Evolutionary conservation across 2,329 filamentous ascomycete species (phyloP), one percentile per base, ranked within the genome.

Genomic region (Madurella mycetomatis): DNA sequence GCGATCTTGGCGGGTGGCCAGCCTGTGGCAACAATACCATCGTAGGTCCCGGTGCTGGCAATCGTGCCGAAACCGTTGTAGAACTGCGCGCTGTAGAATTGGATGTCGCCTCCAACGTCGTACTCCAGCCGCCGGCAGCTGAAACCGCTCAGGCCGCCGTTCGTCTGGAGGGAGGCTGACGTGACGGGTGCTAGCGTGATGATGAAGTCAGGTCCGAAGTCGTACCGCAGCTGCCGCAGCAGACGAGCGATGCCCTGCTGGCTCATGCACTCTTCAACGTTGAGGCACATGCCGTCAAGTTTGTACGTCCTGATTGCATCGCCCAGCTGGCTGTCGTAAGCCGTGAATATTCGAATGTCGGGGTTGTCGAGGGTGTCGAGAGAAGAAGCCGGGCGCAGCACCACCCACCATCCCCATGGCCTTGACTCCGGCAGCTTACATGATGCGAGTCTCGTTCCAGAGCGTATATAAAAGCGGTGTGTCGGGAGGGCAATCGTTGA

Each of bases 11-110:
- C 73, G 0, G 89, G 78, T 2, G 81, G 75, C 85, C 88, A 96
- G 9, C 90, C 90, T 43, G 78, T 75, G 13, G 75, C 73, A 9
- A 83, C 61, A 49, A 83, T 76, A 47, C 69, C 61, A 52, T 81
- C 75, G 65, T 80, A 84, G 67, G 76, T 73, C 41, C 67, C 51
- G 0, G 78, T 70, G 30, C 65, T 74, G 44, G 64, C 69, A 56
- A 78, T 72, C 60, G 78, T 76, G 9, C 90, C 90, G 85, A 90
- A 96, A 1, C 90, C 90, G 66, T 88, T 94, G 76, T 96, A 96
- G 71, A 96, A 95, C 67, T 96, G 92, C 5, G 86, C 79, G 67
- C 96, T 96, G 70, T 96, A 96, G 83, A 90, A 96, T 2, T 79
- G 78, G 30, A 96, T 87, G 42, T 86, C 79, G 15, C 70, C 70